Conservation (phyloP, 306 rosid species). For the Glycyrrhiza uralensis region DNA sequence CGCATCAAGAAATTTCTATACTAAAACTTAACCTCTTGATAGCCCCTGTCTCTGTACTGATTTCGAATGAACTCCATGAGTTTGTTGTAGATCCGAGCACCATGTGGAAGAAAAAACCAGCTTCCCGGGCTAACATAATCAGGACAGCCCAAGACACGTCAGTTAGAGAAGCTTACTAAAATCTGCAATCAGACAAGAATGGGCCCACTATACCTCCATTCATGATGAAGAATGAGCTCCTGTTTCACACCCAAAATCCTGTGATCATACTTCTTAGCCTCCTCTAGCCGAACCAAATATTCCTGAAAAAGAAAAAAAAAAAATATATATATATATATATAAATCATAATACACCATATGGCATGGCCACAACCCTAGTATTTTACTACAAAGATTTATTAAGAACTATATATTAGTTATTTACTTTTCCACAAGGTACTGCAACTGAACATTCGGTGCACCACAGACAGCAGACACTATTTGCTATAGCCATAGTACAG, state of each 20-base stretch:
- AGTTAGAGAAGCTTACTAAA: slow-evolving; percentile 17
- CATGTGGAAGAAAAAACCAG: slow-evolving; percentile 96
- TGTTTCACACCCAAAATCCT: slow-evolving; percentile 86
- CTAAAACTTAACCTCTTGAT: slow-evolving; percentile 68
- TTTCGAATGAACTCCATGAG: slow-evolving; percentile 66
- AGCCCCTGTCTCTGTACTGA: slow-evolving; percentile 83
- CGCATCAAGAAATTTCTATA: slow-evolving; percentile 22
- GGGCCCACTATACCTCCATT: slow-evolving; percentile 62
- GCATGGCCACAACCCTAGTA: slow-evolving; percentile 5
- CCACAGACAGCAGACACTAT: neutral
- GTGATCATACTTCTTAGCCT: slow-evolving; percentile 95
- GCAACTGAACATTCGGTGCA: neutral
- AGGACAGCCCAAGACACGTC: slow-evolving; percentile 11
- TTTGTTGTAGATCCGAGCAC: slow-evolving; percentile 78
- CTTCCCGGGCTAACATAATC: slow-evolving; percentile 81
- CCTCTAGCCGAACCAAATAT: slow-evolving; percentile 64
- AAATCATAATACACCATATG: slow-evolving; percentile 21
- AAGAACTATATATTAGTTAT: neutral
- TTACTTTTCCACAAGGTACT: neutral
- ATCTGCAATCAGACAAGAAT: slow-evolving; percentile 13
- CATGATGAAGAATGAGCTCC: slow-evolving; percentile 87
- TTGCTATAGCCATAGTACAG: neutral
- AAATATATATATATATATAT: neutral
- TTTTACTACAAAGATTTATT: neutral
- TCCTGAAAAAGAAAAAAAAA: slow-evolving; percentile 41